These are phyloP conservation scores for Cucurbitaria berberidis DNA, from an alignment of 2,329 filamentous ascomycete genomes.

Conservation along the genomic window DNA sequence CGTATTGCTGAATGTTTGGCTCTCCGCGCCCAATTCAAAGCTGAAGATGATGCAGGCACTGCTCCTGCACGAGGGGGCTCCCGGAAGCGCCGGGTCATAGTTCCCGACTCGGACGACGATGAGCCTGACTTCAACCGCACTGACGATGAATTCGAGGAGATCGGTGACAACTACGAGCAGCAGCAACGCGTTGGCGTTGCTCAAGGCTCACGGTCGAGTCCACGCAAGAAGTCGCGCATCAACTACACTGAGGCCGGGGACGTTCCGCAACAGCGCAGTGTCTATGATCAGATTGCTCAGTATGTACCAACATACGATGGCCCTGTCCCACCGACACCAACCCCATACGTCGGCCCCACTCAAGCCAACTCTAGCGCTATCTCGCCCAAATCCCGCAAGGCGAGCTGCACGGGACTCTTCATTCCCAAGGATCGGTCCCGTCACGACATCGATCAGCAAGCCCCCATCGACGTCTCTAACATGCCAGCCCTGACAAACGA, in stretches of 20 bases:
- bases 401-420: slow-evolving; percentile 4
- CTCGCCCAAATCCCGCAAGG: background rate
- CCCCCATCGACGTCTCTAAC: background rate
- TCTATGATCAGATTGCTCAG: background rate
- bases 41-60: slow-evolving; percentile 2
- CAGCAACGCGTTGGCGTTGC: background rate
- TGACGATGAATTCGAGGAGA: slow-evolving; percentile 5
- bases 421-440: background rate
- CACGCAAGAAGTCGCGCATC: slow-evolving; percentile 18
- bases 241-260: slow-evolving; percentile 14
- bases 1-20: slow-evolving; percentile 11
- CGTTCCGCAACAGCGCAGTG: background rate
- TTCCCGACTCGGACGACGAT: background rate
- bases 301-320: background rate
- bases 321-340: background rate
- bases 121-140: background rate
- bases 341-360: background rate
- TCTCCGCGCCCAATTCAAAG: slow-evolving; percentile 4
- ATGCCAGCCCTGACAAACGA: background rate
- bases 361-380: background rate
- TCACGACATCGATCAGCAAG: background rate
- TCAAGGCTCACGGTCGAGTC: slow-evolving; percentile 2
- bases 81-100: background rate
- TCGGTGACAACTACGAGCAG: background rate
- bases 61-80: background rate